Base-by-base conservation (phyloP, 768 basidiomycete genomes). In the Hericium alpestre region DNA sequence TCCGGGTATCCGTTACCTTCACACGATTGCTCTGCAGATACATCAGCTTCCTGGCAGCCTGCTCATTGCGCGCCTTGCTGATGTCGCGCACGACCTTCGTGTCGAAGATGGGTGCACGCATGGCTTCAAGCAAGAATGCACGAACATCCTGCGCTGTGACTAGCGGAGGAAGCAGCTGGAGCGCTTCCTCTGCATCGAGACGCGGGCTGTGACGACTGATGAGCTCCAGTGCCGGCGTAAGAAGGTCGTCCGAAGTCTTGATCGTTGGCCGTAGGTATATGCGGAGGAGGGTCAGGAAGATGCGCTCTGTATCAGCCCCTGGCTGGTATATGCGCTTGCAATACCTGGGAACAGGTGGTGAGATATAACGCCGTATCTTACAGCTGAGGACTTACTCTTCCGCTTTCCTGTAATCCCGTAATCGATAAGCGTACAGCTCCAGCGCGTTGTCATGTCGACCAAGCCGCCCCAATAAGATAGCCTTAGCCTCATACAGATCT, bases 361-460 rank as follows among this genome's bases (percentile, higher is more conserved):
- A 38, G 56, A 39, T 32, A 43, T 10, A 22, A 55, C 18, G 49
- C 1, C 22, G 10, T 23, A 25, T 10, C 32, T 8, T 27, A 18
- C 9, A 38, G 13, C 49, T 12, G 4, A 16, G 41, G 25, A 67
- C 85, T 61, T 64, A 94, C 91, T 88, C 83, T 74, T 98, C 96
- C 0, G 96, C 96, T 60, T 92, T 92, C 25, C 71, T 59, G 67
- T 86, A 92, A 65, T 94, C 87, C 40, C 84, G 79, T 37, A 98
- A 75, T 38, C 84, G 82, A 66, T 97, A 87, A 6, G 94, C 93
- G 67, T 98, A 99, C 13, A 95, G 79, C 65, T 94, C 91, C n/a
- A 98, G 79, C 0, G 95, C 93, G 59, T 86, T 90, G 59, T 96
- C 92, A 59, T 98, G 95, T 55, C 90, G 83, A 1, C 89, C 92